Evolutionary conservation across 495 filamentous ascomycete species (phyloP).

Genomic region (Neurospora pannonica): DNA sequence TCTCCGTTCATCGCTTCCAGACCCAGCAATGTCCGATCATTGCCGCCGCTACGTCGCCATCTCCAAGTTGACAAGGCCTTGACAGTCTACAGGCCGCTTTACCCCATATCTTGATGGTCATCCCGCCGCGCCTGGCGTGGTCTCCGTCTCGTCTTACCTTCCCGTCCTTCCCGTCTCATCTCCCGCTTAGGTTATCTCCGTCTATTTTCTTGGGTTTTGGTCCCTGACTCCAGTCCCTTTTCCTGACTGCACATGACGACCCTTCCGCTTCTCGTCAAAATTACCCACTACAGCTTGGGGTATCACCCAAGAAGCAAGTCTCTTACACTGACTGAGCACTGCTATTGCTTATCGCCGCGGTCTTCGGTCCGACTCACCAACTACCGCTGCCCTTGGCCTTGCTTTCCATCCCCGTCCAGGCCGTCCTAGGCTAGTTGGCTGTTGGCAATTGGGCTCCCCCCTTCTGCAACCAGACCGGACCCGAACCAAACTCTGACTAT

Average conservation of each 20-base stretch:
- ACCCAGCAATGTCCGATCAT: neutral
- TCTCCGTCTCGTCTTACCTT: neutral
- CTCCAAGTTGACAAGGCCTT: neutral
- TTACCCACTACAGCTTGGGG: neutral
- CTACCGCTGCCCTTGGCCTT: neutral
- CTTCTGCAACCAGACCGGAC: neutral
- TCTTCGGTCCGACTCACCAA: neutral
- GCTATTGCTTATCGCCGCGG: neutral
- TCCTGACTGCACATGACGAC: neutral
- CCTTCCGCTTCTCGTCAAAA: neutral
- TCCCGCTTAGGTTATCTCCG: neutral
- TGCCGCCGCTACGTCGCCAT: neutral
- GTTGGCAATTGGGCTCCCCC: neutral
- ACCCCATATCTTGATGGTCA: neutral
- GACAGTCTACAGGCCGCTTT: neutral
- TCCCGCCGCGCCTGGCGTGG: neutral
- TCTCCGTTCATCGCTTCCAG: neutral
- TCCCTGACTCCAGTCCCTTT: neutral
- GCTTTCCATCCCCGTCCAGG: neutral
- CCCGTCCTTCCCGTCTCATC: neutral
- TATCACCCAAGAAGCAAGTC: neutral
- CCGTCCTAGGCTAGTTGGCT: neutral
- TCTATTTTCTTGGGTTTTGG: neutral
- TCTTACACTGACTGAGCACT: neutral
- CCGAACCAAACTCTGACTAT: neutral